Conservation (phyloP, 2,329 filamentous ascomycete genomes). For the Magnaporthales sp. region DNA sequence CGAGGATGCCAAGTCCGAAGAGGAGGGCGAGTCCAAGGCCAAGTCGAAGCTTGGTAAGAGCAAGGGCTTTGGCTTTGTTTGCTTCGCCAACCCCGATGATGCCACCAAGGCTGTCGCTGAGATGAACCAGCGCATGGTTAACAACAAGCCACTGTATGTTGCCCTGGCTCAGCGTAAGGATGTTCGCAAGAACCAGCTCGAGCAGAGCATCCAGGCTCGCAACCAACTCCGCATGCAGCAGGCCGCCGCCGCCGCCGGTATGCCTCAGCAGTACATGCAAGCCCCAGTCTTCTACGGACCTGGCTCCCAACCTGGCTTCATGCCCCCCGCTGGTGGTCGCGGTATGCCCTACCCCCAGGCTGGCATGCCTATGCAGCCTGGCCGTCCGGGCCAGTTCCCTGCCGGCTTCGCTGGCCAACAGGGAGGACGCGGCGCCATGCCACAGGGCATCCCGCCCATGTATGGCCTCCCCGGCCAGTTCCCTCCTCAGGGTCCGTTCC, state of each 20-base stretch:
- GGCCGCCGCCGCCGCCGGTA: slow-evolving; percentile 80
- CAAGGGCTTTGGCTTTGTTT: slow-evolving; percentile 99
- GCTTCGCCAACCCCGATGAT: slow-evolving; percentile 99
- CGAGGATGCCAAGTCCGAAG: slow-evolving; percentile 37
- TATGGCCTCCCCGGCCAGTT: slow-evolving; percentile 76
- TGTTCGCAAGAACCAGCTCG: slow-evolving; percentile 97
- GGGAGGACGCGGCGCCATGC: slow-evolving; percentile 76
- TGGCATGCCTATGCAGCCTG: slow-evolving; percentile 61
- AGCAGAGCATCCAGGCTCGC: slow-evolving; percentile 97
- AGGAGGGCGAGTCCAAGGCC: slow-evolving; percentile 53
- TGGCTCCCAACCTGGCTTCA: slow-evolving; percentile 66
- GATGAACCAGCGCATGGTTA: slow-evolving; percentile 99
- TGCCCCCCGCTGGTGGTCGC: slow-evolving; percentile 51
- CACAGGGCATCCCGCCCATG: slow-evolving; percentile 81
- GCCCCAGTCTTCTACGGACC: slow-evolving; percentile 88
- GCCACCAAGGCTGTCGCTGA: slow-evolving; percentile 98
- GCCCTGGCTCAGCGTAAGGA: slow-evolving; percentile 98
- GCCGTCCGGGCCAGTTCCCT: slow-evolving; percentile 80
- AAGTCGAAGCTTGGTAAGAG: slow-evolving; percentile 79
- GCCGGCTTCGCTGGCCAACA: slow-evolving; percentile 73
- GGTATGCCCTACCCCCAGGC: slow-evolving; percentile 59
- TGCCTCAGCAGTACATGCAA: slow-evolving; percentile 83
- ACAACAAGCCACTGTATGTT: slow-evolving; percentile 94
- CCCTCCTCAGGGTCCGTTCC: slow-evolving; percentile 69
- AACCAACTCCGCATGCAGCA: slow-evolving; percentile 99